These are phyloP conservation scores for Atractiella rhizophila DNA, from an alignment of 768 basidiomycete genomes.

Conservation along the genomic window DNA sequence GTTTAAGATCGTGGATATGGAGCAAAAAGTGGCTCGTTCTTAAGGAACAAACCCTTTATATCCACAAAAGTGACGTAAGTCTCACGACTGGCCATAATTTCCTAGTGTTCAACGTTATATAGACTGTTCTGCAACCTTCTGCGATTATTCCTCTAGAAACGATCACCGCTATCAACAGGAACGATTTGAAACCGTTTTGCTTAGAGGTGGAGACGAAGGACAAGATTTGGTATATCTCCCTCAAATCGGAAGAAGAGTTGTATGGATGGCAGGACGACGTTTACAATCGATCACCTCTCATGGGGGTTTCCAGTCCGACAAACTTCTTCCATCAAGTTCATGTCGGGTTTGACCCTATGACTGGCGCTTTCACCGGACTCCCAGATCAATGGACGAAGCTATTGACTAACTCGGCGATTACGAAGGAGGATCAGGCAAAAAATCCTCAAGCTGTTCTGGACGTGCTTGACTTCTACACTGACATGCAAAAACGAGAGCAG, in stretches of 20 bases:
- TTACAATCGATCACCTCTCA: constrained; percentile 66
- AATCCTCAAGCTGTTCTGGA: constrained; percentile 94
- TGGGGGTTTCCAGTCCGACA: constrained; percentile 81
- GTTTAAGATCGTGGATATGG: constrained; percentile 75
- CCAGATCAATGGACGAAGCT: constrained; percentile 94
- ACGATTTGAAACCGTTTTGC: constrained; percentile 84
- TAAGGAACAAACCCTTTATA: constrained; percentile 48
- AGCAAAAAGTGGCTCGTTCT: constrained; percentile 70
- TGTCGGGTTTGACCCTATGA: constrained; percentile 82
- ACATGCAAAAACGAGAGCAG: constrained; percentile 82
- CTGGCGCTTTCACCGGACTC: constrained; percentile 85
- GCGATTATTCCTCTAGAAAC: constrained; percentile 42
- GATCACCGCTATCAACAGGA: constrained; percentile 66
- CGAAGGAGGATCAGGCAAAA: constrained; percentile 86
- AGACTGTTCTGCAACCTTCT: no score
- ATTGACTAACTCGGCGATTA: constrained; percentile 91
- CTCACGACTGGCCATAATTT: neutral
- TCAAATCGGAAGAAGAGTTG: constrained; percentile 88
- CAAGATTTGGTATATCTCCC: constrained; percentile 48
- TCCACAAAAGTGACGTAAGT: constrained; percentile 80
- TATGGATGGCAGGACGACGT: constrained; percentile 97
- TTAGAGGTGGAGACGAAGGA: constrained; percentile 62
- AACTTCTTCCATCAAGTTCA: constrained; percentile 98
- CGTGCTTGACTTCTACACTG: constrained; percentile 93
- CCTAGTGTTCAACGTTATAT: no score